Evolutionary conservation across 2,329 filamentous ascomycete species (phyloP).

Genomic region (Pezicula radicicola): DNA sequence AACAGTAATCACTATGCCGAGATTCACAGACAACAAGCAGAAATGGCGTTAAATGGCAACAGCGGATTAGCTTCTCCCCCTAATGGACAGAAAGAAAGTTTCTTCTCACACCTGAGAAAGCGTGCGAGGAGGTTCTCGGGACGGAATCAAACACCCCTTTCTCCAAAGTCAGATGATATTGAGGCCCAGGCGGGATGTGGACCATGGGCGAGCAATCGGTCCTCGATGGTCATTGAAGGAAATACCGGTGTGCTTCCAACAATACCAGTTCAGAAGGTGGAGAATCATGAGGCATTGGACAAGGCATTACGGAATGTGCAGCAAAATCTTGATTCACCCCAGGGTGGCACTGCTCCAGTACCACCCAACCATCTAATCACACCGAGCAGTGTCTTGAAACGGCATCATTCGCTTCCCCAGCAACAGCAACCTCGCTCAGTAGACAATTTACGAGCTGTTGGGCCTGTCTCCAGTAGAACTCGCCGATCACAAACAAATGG

Average conservation of each 20-base stretch:
- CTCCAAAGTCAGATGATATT: slow-evolving; percentile 78
- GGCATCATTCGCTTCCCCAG: slow-evolving; percentile 62
- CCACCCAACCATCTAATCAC: slow-evolving; percentile 51
- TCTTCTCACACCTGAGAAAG: slow-evolving; percentile 96
- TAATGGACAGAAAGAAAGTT: slow-evolving; percentile 84
- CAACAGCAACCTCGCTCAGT: slow-evolving; percentile 52
- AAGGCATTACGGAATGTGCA: slow-evolving; percentile 54
- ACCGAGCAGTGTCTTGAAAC: slow-evolving; percentile 54
- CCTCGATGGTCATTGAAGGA: slow-evolving; percentile 73
- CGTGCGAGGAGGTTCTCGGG: slow-evolving; percentile 89
- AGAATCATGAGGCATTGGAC: slow-evolving; percentile 59
- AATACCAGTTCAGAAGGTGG: slow-evolving; percentile 46
- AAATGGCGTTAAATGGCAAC: slow-evolving; percentile 83
- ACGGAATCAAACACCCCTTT: slow-evolving; percentile 77
- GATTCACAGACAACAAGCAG: slow-evolving; percentile 84
- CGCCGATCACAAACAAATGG: slow-evolving; percentile 73
- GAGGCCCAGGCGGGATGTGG: slow-evolving; percentile 91
- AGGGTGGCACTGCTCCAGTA: slow-evolving; percentile 34
- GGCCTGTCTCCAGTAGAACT: slow-evolving; percentile 75
- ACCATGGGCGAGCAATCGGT: slow-evolving; percentile 83
- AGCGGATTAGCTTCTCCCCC: slow-evolving; percentile 73
- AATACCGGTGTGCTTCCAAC: slow-evolving; percentile 32
- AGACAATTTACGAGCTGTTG: slow-evolving; percentile 54
- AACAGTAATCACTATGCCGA: slow-evolving; percentile 92
- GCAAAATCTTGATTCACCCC: slow-evolving; percentile 42